Conservation (phyloP, 495 filamentous ascomycete species). For the Xylaria curta region DNA sequence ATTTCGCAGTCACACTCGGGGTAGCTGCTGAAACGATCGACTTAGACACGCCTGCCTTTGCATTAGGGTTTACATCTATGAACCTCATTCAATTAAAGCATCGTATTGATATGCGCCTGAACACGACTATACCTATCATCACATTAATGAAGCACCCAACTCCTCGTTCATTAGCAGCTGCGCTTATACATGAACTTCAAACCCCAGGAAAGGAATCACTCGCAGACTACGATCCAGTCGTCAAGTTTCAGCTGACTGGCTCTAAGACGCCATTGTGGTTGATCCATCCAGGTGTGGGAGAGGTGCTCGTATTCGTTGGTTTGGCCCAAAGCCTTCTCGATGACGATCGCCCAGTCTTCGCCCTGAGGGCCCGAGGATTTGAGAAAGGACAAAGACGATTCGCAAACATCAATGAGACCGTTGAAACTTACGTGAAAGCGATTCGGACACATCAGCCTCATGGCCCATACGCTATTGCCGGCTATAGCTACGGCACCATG, state of each 20-base stretch:
- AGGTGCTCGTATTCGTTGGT: conserved; percentile 60
- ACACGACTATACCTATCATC: too few relatives aligned
- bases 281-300: conserved; percentile 62
- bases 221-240: too few relatives aligned
- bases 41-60: too few relatives aligned
- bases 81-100: too few relatives aligned
- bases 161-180: too few relatives aligned
- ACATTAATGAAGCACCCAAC: too few relatives aligned
- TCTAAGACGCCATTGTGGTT: conserved; percentile 59
- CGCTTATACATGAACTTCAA: too few relatives aligned
- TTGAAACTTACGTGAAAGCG: conserved; percentile 48
- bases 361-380: conserved; percentile 61
- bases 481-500: conserved; percentile 62
- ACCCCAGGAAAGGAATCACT: too few relatives aligned
- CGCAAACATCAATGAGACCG: conserved; percentile 40
- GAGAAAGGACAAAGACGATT: conserved; percentile 49
- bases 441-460: conserved; percentile 55
- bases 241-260: conserved; percentile 28
- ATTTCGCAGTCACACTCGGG: too few relatives aligned
- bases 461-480: conserved; percentile 63
- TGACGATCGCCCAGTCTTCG: conserved; percentile 59
- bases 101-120: too few relatives aligned
- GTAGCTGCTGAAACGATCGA: too few relatives aligned
- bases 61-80: too few relatives aligned
- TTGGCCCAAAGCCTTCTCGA: conserved; percentile 46